phyloP scores from a whole-genome alignment of 768 basidiomycete species.

The Tylopilus plumbeoviolaceoides region DNA sequence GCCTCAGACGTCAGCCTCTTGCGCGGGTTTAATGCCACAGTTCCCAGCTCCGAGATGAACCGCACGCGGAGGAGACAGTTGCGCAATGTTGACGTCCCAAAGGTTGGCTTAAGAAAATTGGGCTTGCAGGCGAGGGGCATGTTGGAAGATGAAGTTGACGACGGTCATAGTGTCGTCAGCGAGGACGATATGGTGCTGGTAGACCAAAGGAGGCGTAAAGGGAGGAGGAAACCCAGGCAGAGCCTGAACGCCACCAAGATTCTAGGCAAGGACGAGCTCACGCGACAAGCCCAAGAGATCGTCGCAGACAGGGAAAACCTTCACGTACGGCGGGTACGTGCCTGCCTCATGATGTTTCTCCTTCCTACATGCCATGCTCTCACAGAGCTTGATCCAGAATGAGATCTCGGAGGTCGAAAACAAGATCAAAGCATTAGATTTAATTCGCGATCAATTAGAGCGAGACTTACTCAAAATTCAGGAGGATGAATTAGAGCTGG shows the following conservation, averaged over 20 bases:
- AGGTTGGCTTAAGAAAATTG: conserved; percentile 73
- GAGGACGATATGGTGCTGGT: conserved; percentile 76
- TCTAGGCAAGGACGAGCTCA: conserved; percentile 80
- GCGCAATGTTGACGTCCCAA: conserved; percentile 72
- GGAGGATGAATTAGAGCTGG: conserved; percentile 95
- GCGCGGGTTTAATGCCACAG: conserved; percentile 91
- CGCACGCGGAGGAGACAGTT: conserved; percentile 73
- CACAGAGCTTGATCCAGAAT: conserved; percentile 75
- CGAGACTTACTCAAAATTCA: conserved; percentile 80
- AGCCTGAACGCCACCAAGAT: conserved; percentile 66
- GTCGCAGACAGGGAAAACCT: conserved; percentile 89
- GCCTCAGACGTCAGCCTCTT: conserved; percentile 76
- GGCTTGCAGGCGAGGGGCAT: conserved; percentile 78
- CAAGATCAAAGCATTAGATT: conserved; percentile 85
- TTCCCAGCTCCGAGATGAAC: conserved; percentile 82
- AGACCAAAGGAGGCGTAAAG: conserved; percentile 29
- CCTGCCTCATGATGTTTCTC: conserved; percentile 3
- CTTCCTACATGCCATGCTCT: conserved; percentile 5
- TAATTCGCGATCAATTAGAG: conserved; percentile 75
- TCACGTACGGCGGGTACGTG: conserved; percentile 72
- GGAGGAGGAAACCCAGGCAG: conserved; percentile 51
- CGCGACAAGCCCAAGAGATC: conserved; percentile 82
- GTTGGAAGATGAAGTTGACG: conserved; percentile 46
- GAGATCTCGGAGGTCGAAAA: conserved; percentile 87
- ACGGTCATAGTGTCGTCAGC: conserved; percentile 60